phyloP scores from a whole-genome alignment of 2,329 filamentous ascomycete genomes.

The Fusarium liriodendri region DNA sequence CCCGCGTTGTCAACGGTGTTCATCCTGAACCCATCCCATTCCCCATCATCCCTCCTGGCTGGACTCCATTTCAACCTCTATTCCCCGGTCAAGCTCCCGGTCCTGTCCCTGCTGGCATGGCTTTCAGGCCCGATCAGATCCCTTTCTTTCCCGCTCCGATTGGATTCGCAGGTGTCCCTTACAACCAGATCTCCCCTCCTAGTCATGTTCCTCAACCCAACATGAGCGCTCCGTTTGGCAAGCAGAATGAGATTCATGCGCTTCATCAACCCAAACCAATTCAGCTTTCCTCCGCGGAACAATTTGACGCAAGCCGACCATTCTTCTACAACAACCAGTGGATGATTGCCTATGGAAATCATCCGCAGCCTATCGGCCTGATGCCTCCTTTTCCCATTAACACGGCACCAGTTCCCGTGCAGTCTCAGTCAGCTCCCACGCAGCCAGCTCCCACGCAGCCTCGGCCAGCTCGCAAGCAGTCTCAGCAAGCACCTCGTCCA shows the following conservation, averaged over 20 bases:
- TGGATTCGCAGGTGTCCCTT: constrained; percentile 47
- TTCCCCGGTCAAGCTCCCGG: constrained; percentile 47
- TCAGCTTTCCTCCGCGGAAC: constrained; percentile 55
- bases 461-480: background rate
- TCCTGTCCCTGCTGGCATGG: constrained; percentile 45
- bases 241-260: constrained; percentile 47
- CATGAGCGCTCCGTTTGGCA: constrained; percentile 38
- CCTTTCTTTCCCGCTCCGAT: constrained; percentile 56
- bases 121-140: constrained; percentile 46
- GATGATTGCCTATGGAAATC: constrained; percentile 49
- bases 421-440: constrained; percentile 19
- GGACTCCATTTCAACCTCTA: constrained; percentile 46
- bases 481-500: background rate
- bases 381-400: constrained; percentile 36
- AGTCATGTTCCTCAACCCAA: background rate
- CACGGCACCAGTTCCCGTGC: constrained; percentile 10
- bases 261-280: constrained; percentile 47
- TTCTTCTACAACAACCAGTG: constrained; percentile 59
- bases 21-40: constrained; percentile 37
- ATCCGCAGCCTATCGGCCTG: constrained; percentile 39
- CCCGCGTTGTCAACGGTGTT: constrained; percentile 34
- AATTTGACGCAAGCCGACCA: constrained; percentile 59
- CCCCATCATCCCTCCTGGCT: constrained; percentile 43
- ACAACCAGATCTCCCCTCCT: constrained; percentile 35
- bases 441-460: background rate